Base-by-base conservation (phyloP, 768 basidiomycete species). In the Russula dissimulans region DNA sequence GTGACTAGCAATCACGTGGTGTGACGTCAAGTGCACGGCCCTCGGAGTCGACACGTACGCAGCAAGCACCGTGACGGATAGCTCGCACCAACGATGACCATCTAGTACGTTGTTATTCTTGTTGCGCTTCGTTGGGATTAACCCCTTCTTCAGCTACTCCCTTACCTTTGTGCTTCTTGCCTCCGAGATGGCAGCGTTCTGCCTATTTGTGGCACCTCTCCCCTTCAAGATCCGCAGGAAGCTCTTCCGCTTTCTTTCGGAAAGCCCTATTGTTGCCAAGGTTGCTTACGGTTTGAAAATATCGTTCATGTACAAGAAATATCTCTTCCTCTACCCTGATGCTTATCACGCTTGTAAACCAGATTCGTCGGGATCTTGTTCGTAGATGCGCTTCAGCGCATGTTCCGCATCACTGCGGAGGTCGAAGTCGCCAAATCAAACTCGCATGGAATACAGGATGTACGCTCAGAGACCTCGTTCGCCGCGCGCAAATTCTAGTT, bases 401-500 rank as follows among this genome's bases (percentile, higher is more conserved):
- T 97, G 90, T 83, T 87, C 76, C 83, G 87, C 48, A 80, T 91
- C 18, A 81, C 81, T 10, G 81, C 86, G 3, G 89, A 93, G 70
- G 70, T 80, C 0, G 87, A 92, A 39, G 67, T 80, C 18, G 84
- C 87, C 12, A 91, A 86, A 67, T 69, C 76, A 36, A 73, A 73
- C 44, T 79, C 79, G 1, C 74, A 76, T 31, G 77, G 78, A 8
- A 69, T 76, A 54, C 79, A 74, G 65, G 82, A 93, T 69, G 80
- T 84, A 14, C 80, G 89, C 47, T 82, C 84, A 1, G 95, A 97
- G 71, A 89, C 89, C n/a, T 90, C 84, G 70, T 79, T 92, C 66
- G 85, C 95, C 0, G 93, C 93, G 31, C 82, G 93, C 62, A 94
- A 94, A 73, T 98, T 98, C 77, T 95, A 95, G 88, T 92, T 67